phyloP scores from a whole-genome alignment of 1,284 basidiomycete genomes.

The Ceratobasidium sp. region DNA sequence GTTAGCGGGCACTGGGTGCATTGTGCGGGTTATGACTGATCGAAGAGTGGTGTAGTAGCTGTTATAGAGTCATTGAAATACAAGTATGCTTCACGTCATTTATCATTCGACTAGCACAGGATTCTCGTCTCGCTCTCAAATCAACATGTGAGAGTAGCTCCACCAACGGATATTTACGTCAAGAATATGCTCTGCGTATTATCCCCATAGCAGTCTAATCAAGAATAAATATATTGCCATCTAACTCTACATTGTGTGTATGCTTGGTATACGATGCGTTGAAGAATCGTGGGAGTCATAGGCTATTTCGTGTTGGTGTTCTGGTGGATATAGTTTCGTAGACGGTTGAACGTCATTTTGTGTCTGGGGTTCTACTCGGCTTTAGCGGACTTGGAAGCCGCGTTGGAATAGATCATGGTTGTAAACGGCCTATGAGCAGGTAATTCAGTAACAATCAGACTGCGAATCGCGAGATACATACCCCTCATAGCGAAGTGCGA shows the following conservation, averaged over 20 bases:
- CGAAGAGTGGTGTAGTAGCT: constrained; percentile 74
- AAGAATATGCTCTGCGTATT: no score
- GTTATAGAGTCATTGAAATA: not conserved
- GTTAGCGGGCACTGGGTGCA: constrained; percentile 94
- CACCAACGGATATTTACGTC: no score
- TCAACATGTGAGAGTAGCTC: no score
- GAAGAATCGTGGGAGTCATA: constrained; percentile 44
- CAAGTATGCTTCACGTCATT: no score
- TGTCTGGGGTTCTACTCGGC: constrained; percentile 5
- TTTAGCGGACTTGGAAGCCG: constrained; percentile 53
- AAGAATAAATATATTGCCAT: constrained; percentile 31
- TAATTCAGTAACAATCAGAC: no score
- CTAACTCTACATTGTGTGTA: constrained; percentile 44
- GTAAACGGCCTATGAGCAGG: constrained; percentile 74
- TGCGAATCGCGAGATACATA: constrained; percentile 54
- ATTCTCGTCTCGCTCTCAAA: no score
- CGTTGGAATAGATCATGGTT: constrained; percentile 81
- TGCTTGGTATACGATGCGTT: constrained; percentile 41
- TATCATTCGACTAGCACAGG: no score
- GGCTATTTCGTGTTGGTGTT: constrained; percentile 12
- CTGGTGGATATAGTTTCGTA: not conserved
- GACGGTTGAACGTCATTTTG: constrained; percentile 42
- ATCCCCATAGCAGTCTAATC: not conserved
- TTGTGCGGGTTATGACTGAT: constrained; percentile 98
- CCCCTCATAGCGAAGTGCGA: constrained; percentile 91